Conservation (phyloP, 1,139 yeast species). For the Meyerozyma smithsonii region DNA sequence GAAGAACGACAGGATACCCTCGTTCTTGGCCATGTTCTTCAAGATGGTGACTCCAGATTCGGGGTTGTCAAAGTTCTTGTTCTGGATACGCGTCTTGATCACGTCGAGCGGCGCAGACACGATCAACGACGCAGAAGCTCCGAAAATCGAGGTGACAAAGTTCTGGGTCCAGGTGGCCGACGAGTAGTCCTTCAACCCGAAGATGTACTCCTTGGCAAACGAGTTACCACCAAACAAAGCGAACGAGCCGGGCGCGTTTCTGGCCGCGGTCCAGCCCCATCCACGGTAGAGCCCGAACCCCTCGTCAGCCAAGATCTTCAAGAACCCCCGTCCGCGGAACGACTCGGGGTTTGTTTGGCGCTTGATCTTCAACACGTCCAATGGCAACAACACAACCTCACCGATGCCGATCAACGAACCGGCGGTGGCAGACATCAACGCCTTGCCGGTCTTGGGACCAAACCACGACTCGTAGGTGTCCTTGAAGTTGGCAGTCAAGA, state of each 20-base stretch:
- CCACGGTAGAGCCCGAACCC: constrained; percentile 94
- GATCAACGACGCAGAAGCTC: constrained; percentile 95
- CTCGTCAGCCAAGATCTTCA: constrained; percentile 81
- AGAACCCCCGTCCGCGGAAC: constrained; percentile 94
- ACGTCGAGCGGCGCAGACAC: constrained; percentile 98
- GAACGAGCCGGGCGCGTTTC: constrained; percentile 98
- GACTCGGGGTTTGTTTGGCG: constrained; percentile 99
- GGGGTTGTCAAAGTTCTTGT: constrained; percentile 91
- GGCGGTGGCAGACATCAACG: constrained; percentile 93
- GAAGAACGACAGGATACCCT: constrained; percentile 87
- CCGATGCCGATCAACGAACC: constrained; percentile 97
- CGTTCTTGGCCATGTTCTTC: constrained; percentile 88
- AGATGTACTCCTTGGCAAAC: constrained; percentile 93
- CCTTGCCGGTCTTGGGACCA: constrained; percentile 95
- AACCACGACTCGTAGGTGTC: constrained; percentile 66
- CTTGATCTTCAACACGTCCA: constrained; percentile 94
- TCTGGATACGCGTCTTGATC: constrained; percentile 96
- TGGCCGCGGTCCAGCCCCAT: constrained; percentile 99
- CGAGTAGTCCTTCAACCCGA: constrained; percentile 80
- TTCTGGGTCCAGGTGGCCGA: constrained; percentile 94
- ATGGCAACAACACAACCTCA: constrained; percentile 90
- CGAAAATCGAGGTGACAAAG: constrained; percentile 92
- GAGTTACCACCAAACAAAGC: constrained; percentile 98
- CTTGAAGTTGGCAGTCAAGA: constrained; percentile 70
- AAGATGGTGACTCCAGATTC: constrained; percentile 90